These are phyloP conservation scores for Colletotrichum eleusines DNA, from an alignment of 2,329 filamentous ascomycete genomes.

Conservation along the genomic window DNA sequence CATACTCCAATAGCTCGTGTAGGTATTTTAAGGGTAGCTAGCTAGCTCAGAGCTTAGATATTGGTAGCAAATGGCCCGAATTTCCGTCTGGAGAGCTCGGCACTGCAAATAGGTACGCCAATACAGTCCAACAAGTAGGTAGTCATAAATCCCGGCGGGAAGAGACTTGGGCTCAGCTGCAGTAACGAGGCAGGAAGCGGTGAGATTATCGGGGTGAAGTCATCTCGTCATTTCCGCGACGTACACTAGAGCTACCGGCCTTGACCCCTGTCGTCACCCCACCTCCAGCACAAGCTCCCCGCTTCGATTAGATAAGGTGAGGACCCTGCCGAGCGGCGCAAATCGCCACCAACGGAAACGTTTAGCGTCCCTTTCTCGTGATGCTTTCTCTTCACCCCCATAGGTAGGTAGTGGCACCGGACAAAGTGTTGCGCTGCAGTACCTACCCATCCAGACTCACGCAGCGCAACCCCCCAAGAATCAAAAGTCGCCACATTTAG, in stretches of 20 bases:
- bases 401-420: neutral
- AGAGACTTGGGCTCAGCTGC: neutral
- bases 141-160: neutral
- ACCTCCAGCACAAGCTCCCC: slow-evolving; percentile 9
- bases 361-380: slow-evolving; percentile 13
- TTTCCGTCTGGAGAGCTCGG: neutral
- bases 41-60: neutral
- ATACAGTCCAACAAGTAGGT: no score
- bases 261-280: slow-evolving; percentile 25
- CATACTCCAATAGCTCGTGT: neutral
- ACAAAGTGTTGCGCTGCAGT: slow-evolving; percentile 10
- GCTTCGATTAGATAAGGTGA: slow-evolving; percentile 40
- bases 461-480: neutral
- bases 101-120: neutral
- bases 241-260: neutral
- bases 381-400: slow-evolving; percentile 6
- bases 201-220: neutral
- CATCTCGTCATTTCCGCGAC: neutral
- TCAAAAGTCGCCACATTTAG: slow-evolving; percentile 6
- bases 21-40: neutral
- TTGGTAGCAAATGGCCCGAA: neutral
- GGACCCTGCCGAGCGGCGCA: slow-evolving; percentile 33
- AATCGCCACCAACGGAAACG: slow-evolving; percentile 34
- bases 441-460: neutral
- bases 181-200: neutral